Base-by-base conservation (phyloP, 2,329 filamentous ascomycete species). In the Colletotrichum lindemuthianum region DNA sequence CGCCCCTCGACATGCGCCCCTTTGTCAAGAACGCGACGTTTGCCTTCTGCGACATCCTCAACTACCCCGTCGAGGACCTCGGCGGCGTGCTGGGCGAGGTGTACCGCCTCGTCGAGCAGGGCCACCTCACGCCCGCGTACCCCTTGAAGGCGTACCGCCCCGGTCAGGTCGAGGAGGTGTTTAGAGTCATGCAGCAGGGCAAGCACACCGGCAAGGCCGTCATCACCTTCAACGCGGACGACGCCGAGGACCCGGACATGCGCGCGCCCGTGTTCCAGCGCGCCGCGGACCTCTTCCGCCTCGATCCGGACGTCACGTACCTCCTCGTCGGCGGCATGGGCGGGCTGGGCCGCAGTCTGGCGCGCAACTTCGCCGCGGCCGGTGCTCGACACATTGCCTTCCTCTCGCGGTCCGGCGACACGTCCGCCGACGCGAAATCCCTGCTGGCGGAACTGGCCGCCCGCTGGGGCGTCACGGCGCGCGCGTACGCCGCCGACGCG, bases 121-220 rank as follows among this genome's bases (percentile, higher is more conserved):
- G 57, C 12, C 33, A 10, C 10, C 9, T 16, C 24, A 11, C 12
- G 8, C 64, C 67, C 11, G 39, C 69, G 58, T 16, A 67, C 65
- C 66, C 59, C 11, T 57, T 63, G 8, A 70, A 72, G 57, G 51
- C 66, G 39, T 67, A 73, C 63, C 55, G 49, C n/a, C 49, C 67
- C 2, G 68, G 69, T 2, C 49, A 75, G 6, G 67, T 81, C 1
- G 70, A 73, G 5, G 70, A 75, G 0, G 78, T 78, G 1, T 79
- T 83, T 63, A 72, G 78, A 2, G 69, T 75, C 24, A 76, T 83
- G 69, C 77, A 79, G 53, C 68, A 68, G 6, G 77, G 79, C 4
- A 72, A 75, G 5, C 77, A 80, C 53, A 75, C 74, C 3, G 81
- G 80, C 0, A 82, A 82, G 48, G 74, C 81, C 12, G 72, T 82